A percentile compares a stretch with the other conserved stretches of the same genome.
Evolutionary conservation across 768 basidiomycete species (phyloP).

Genomic region (Nidularia sp.): DNA sequence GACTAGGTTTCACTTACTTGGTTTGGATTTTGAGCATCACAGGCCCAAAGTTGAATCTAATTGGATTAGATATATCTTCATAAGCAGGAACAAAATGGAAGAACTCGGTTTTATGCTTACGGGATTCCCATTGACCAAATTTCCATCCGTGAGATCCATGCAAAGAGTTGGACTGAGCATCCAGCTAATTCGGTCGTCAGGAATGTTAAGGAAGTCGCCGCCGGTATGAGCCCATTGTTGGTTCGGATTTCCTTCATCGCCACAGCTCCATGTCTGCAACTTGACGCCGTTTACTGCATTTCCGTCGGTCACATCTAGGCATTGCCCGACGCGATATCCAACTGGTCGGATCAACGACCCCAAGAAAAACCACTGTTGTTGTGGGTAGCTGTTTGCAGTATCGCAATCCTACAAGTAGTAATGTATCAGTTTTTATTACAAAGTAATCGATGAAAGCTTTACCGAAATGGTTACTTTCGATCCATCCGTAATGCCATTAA

Average conservation of each 20-base stretch:
- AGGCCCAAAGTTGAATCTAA: slow-evolving; percentile 9
- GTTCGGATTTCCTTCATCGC: slow-evolving; percentile 8
- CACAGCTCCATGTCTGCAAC: slow-evolving; percentile 18
- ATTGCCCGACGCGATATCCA: slow-evolving; percentile 8
- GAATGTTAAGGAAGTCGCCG: slow-evolving; percentile 1
- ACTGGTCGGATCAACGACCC: slow-evolving; percentile 8
- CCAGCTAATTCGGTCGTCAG: slow-evolving; percentile 9
- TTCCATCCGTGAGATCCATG: slow-evolving; percentile 10
- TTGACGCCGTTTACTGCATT: slow-evolving; percentile 8
- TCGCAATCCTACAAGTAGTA: slow-evolving; percentile 5
- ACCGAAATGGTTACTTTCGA: slow-evolving; percentile 16
- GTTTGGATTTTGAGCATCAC: slow-evolving; percentile 7
- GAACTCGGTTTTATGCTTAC: background rate
- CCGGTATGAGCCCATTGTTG: slow-evolving; percentile 10
- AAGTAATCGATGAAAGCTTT: slow-evolving; percentile 2
- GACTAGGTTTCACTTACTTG: slow-evolving; percentile 1
- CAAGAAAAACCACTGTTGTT: slow-evolving; percentile 16
- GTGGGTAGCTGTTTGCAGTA: slow-evolving; percentile 7
- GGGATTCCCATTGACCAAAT: slow-evolving; percentile 7
- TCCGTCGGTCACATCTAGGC: slow-evolving; percentile 15
- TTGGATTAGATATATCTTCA: background rate
- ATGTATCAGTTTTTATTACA: background rate
- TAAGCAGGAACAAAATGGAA: background rate
- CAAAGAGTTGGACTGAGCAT: slow-evolving; percentile 3
- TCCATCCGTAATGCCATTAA: slow-evolving; percentile 18